Evolutionary conservation across 805 yeast species (phyloP).

Genomic region (Hanseniaspora lindneri): DNA sequence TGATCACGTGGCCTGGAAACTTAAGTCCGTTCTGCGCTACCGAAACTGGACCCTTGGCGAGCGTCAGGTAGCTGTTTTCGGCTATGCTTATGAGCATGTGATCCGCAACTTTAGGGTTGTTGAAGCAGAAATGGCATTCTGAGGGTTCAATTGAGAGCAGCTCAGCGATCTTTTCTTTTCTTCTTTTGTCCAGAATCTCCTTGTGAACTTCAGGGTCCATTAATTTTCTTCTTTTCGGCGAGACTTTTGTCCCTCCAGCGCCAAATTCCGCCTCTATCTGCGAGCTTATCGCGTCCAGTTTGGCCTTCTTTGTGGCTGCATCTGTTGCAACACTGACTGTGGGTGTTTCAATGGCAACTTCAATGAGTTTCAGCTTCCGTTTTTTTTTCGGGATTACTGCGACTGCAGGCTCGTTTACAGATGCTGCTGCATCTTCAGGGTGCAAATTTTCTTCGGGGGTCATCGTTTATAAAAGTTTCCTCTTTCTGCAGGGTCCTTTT

Average conservation of each 20-base stretch:
- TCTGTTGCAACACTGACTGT: slow-evolving; percentile 8
- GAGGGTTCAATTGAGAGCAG: slow-evolving; percentile 41
- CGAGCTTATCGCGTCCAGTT: slow-evolving; percentile 17
- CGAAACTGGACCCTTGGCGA: slow-evolving; percentile 78
- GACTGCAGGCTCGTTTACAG: neutral
- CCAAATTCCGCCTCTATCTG: slow-evolving; percentile 14
- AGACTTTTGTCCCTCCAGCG: slow-evolving; percentile 1
- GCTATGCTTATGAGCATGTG: slow-evolving; percentile 77
- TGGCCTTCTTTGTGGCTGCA: neutral
- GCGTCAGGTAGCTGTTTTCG: slow-evolving; percentile 50
- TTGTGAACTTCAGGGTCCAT: neutral
- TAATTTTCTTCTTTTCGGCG: neutral
- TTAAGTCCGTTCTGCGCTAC: slow-evolving; percentile 37
- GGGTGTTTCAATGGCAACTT: slow-evolving; percentile 8
- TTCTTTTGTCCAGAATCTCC: slow-evolving; percentile 3
- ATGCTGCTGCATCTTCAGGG: neutral
- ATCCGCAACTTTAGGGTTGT: slow-evolving; percentile 63
- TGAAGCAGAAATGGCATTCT: slow-evolving; percentile 70
- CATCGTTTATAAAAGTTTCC: too few species aligned
- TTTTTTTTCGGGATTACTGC: slow-evolving; percentile 3
- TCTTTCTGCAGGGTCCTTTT: too few species aligned
- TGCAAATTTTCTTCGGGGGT: too few species aligned
- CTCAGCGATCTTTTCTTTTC: slow-evolving; percentile 23
- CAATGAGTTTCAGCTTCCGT: slow-evolving; percentile 10
- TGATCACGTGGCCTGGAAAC: slow-evolving; percentile 71